Conservation (phyloP, 352 stramenopile genomes). For the Phytophthora rubi region DNA sequence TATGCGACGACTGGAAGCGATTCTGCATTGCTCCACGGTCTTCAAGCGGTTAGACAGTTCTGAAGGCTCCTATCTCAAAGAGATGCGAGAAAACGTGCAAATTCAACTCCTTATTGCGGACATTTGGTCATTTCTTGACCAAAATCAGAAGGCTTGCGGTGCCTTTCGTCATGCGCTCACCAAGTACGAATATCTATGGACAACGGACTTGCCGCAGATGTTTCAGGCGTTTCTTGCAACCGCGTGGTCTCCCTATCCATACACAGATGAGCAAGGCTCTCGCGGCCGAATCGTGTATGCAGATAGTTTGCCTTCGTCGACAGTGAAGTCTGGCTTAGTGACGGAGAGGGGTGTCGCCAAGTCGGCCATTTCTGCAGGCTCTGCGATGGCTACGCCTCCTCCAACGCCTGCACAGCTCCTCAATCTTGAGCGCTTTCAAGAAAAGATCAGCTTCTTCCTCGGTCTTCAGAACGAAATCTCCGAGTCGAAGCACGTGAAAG, state of each 20-base stretch:
- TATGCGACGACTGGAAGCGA: slow-evolving; percentile 71
- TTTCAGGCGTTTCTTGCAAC: slow-evolving; percentile 84
- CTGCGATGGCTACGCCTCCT: slow-evolving; percentile 42
- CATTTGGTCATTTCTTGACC: slow-evolving; percentile 83
- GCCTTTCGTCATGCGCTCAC: slow-evolving; percentile 74
- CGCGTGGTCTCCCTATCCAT: slow-evolving; percentile 61
- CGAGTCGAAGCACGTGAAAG: slow-evolving; percentile 82
- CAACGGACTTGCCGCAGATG: slow-evolving; percentile 89
- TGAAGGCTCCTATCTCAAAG: slow-evolving; percentile 89
- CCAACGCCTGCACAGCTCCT: slow-evolving; percentile 77
- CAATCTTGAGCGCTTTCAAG: slow-evolving; percentile 87
- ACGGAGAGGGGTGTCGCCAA: slow-evolving; percentile 18
- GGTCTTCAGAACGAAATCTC: slow-evolving; percentile 90
- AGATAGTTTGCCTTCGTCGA: slow-evolving; percentile 35
- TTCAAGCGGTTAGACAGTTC: slow-evolving; percentile 89
- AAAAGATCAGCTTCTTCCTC: slow-evolving; percentile 91
- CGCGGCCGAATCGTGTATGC: slow-evolving; percentile 30
- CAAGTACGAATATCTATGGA: slow-evolving; percentile 94
- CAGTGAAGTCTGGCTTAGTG: slow-evolving; percentile 11
- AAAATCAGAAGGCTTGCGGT: slow-evolving; percentile 72
- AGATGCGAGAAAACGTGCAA: slow-evolving; percentile 87
- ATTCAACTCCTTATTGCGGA: slow-evolving; percentile 79
- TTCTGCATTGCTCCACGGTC: slow-evolving; percentile 66
- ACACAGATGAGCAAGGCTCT: slow-evolving; percentile 27
- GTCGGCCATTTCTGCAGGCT: slow-evolving; percentile 17